These are phyloP conservation scores for Hypoxylon lienhwacheense DNA, from an alignment of 495 filamentous ascomycete species.

Conservation along the genomic window DNA sequence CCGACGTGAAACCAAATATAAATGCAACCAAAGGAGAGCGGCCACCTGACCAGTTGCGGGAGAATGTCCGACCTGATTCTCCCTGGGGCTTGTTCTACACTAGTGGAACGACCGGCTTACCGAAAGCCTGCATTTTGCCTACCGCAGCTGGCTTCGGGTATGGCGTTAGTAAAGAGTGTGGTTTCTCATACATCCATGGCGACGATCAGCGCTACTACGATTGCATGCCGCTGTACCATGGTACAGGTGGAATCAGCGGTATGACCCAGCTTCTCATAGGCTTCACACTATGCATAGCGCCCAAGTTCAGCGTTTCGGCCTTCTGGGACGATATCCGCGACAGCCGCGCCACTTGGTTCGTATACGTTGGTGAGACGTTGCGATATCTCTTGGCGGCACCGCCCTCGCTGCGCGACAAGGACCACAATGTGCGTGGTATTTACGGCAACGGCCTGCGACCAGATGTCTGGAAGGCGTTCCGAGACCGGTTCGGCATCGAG, in stretches of 20 bases:
- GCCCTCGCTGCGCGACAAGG: constrained; percentile 61
- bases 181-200: constrained; percentile 30
- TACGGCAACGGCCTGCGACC: constrained; percentile 78
- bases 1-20: constrained; percentile 52
- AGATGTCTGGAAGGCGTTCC: constrained; percentile 73
- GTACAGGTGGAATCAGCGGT: constrained; percentile 63
- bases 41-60: constrained; percentile 54
- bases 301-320: constrained; percentile 66
- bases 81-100: constrained; percentile 70
- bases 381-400: constrained; percentile 74
- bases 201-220: constrained; percentile 65
- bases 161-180: constrained; percentile 32
- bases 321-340: constrained; percentile 80
- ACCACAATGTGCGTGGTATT: constrained; percentile 67
- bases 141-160: constrained; percentile 43
- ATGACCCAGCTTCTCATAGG: constrained; percentile 60
- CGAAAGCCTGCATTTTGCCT: constrained; percentile 63
- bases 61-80: constrained; percentile 49
- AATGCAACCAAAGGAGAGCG: constrained; percentile 48
- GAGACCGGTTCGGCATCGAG: constrained; percentile 62
- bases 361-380: constrained; percentile 83
- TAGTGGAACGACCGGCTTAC: constrained; percentile 68
- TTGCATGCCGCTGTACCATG: constrained; percentile 83
- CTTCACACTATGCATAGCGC: constrained; percentile 65
- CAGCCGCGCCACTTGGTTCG: constrained; percentile 67